Conservation (phyloP, 2,329 filamentous ascomycete species). For the Fusarium sp. region DNA sequence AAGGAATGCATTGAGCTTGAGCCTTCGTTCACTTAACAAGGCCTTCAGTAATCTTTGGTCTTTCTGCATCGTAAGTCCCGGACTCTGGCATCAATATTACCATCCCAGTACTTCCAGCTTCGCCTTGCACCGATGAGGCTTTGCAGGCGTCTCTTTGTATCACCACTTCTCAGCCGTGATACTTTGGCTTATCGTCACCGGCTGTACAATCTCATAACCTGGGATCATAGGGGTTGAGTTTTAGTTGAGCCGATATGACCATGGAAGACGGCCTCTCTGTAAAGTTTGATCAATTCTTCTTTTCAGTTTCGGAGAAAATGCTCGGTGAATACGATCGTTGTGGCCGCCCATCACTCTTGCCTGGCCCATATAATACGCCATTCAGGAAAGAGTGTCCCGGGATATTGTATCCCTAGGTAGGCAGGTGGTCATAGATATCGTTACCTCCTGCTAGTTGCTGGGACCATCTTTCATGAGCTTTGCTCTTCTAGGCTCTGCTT, state of each 20-base stretch:
- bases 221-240: neutral
- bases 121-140: neutral
- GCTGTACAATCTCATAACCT: slow-evolving; percentile 10
- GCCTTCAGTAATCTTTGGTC: neutral
- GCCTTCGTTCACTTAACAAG: neutral
- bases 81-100: slow-evolving; percentile 1
- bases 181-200: slow-evolving; percentile 18
- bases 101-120: slow-evolving; percentile 7
- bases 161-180: slow-evolving; percentile 25
- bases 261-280: slow-evolving; percentile 7
- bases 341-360: slow-evolving; percentile 1
- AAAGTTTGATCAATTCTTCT: neutral
- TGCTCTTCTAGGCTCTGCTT: neutral
- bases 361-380: neutral
- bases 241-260: slow-evolving; percentile 7
- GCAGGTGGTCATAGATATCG: neutral
- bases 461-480: neutral
- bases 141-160: slow-evolving; percentile 25
- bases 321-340: slow-evolving; percentile 5
- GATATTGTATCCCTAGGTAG: neutral
- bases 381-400: slow-evolving; percentile 9
- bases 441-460: slow-evolving; percentile 10
- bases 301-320: neutral
- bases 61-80: neutral
- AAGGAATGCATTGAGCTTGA: neutral